Percentiles rank a stretch among this genome's conserved stretches.
These are phyloP conservation scores for Puya raimondii DNA, from an alignment of 176 grass and related monocot species.

Conservation along the genomic window DNA sequence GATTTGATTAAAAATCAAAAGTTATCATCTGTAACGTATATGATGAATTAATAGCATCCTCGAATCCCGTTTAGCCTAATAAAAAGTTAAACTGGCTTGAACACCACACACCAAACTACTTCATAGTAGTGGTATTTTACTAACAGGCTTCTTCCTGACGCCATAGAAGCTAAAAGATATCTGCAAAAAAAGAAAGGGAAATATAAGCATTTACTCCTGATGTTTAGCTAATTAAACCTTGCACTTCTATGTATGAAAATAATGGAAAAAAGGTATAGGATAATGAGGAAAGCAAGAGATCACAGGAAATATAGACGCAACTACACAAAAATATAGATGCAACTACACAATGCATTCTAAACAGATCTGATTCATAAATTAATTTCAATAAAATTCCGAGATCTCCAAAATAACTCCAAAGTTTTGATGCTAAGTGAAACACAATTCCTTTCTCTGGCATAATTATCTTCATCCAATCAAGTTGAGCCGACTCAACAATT, in stretches of 20 bases:
- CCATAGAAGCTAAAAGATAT: neutral
- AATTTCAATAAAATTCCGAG: neutral
- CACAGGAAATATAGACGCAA: too few species aligned
- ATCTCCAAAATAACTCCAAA: neutral
- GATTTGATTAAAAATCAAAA: constrained; percentile 13
- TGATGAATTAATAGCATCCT: neutral
- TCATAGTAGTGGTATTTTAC: neutral
- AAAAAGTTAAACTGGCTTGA: neutral
- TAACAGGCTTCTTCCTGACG: neutral
- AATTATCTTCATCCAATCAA: neutral
- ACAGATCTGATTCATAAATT: too few species aligned
- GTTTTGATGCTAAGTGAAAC: neutral
- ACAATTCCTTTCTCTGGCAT: neutral
- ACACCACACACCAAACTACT: neutral
- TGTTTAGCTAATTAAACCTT: too few species aligned
- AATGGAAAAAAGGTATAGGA: too few species aligned
- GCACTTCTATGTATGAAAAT: too few species aligned
- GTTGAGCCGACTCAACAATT: neutral
- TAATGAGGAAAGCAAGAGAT: too few species aligned
- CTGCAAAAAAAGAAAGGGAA: neutral
- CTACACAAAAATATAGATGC: too few species aligned
- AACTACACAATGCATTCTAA: too few species aligned
- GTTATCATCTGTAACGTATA: constrained; percentile 3
- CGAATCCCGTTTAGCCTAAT: neutral
- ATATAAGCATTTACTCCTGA: too few species aligned